These are phyloP conservation scores for Backusella psychrophila DNA, from an alignment of 192 early-diverging fungal genomes.

Conservation along the genomic window DNA sequence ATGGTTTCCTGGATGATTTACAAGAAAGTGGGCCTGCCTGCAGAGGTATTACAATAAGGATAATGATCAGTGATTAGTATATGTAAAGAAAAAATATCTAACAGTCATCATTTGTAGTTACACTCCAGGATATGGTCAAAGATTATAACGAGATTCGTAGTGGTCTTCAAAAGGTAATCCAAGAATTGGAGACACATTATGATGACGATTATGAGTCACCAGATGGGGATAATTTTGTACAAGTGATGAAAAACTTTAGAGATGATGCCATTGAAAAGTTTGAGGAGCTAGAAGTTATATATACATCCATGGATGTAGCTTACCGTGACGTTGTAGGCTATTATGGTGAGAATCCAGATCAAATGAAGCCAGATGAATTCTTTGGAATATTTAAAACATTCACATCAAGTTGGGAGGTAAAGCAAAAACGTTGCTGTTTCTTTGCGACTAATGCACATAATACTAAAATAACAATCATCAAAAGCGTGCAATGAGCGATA, in stretches of 20 bases:
- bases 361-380: constrained; percentile 81
- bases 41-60: constrained; percentile 44
- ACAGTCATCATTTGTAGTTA: constrained; percentile 35
- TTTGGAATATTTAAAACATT: constrained; percentile 87
- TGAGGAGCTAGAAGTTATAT: constrained; percentile 55
- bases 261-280: constrained; percentile 61
- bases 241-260: constrained; percentile 62
- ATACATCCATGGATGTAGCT: constrained; percentile 64
- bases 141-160: constrained; percentile 50
- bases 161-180: constrained; percentile 43
- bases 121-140: constrained; percentile 48
- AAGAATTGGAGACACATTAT: constrained; percentile 45
- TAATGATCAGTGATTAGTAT: background rate
- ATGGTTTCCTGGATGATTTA: constrained; percentile 67
- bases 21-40: constrained; percentile 67
- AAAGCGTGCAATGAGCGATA: constrained; percentile 56
- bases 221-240: constrained; percentile 63
- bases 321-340: constrained; percentile 69
- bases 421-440: background rate
- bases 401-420: constrained; percentile 67
- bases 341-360: constrained; percentile 71
- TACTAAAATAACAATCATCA: background rate
- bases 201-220: constrained; percentile 42
- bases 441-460: background rate
- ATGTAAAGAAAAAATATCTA: background rate